A percentile compares a stretch with the other conserved stretches of the same genome.
These are phyloP conservation scores for Dorcoceras hygrometricum DNA, from an alignment of 257 asterid species.

Conservation along the genomic window DNA sequence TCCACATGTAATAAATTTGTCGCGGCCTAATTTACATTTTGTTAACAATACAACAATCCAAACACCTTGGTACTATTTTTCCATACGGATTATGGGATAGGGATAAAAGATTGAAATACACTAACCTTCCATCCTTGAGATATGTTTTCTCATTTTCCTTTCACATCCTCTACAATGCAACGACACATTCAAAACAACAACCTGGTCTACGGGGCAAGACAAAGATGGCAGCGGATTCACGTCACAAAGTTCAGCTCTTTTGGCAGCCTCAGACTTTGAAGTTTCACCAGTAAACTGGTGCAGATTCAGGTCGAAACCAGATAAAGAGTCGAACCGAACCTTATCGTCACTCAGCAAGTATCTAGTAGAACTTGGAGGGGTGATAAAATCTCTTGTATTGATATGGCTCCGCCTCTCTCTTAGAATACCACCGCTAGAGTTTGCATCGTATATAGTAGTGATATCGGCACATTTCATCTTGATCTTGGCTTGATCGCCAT, in stretches of 20 bases:
- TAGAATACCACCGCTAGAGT: background rate
- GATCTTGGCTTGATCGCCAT: constrained; percentile 18
- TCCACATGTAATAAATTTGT: too few relatives aligned
- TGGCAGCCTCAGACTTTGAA: constrained; percentile 7
- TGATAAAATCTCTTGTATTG: constrained; percentile 49
- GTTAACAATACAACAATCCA: too few relatives aligned
- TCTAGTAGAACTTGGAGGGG: constrained; percentile 74
- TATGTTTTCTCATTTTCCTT: constrained; percentile 76
- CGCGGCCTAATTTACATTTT: too few relatives aligned
- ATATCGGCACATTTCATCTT: constrained; percentile 14
- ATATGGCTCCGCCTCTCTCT: constrained; percentile 59
- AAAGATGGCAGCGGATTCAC: background rate
- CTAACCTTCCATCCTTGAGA: constrained; percentile 80
- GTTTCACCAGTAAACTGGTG: constrained; percentile 24
- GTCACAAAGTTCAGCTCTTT: constrained; percentile 26
- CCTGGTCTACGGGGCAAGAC: constrained; percentile 45
- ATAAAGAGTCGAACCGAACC: constrained; percentile 26
- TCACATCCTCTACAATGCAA: constrained; percentile 94
- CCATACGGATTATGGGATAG: background rate
- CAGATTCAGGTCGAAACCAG: constrained; percentile 33
- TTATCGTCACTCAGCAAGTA: constrained; percentile 55
- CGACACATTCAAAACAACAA: constrained; percentile 77
- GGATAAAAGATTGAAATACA: background rate
- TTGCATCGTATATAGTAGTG: background rate
- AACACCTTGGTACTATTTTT: too few relatives aligned